Percentiles rank a stretch among this genome's conserved stretches.
phyloP scores from a whole-genome alignment of 495 filamentous ascomycete species.

The Aspergillus saccharolyticus region DNA sequence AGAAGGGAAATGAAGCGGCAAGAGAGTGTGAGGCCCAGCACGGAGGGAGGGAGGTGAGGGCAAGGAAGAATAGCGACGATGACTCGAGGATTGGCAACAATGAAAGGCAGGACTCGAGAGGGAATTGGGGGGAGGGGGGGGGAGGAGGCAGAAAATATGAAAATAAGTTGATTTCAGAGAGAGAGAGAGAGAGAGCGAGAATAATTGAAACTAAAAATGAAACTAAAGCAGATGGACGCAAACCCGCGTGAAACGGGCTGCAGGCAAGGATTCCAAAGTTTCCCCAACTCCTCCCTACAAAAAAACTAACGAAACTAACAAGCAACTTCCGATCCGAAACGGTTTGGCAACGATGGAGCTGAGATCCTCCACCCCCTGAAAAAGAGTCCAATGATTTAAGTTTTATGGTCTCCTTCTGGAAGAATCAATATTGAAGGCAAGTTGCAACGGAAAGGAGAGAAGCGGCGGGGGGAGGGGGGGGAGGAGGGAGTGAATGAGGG shows the following conservation, averaged over 20 bases:
- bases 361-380: background rate
- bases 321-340: background rate
- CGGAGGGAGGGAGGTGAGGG: background rate
- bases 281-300: no score
- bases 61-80: slow-evolving; percentile 3
- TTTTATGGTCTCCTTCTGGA: background rate
- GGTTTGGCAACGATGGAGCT: slow-evolving; percentile 1
- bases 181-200: no score
- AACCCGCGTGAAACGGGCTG: slow-evolving; percentile 1
- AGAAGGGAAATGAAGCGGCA: background rate
- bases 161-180: background rate
- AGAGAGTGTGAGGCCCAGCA: slow-evolving; percentile 1
- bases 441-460: background rate
- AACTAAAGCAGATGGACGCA: background rate
- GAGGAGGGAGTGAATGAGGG: background rate
- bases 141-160: background rate
- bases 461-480: no score
- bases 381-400: background rate
- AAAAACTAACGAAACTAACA: background rate
- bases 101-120: slow-evolving; percentile 13
- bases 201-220: background rate
- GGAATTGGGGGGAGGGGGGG: slow-evolving; percentile 10
- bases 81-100: slow-evolving; percentile 1
- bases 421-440: background rate
- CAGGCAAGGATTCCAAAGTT: background rate